Evolutionary conservation across 169 alveolate genomes (phyloP).

Genomic region (Plasmodium knowlesi): DNA sequence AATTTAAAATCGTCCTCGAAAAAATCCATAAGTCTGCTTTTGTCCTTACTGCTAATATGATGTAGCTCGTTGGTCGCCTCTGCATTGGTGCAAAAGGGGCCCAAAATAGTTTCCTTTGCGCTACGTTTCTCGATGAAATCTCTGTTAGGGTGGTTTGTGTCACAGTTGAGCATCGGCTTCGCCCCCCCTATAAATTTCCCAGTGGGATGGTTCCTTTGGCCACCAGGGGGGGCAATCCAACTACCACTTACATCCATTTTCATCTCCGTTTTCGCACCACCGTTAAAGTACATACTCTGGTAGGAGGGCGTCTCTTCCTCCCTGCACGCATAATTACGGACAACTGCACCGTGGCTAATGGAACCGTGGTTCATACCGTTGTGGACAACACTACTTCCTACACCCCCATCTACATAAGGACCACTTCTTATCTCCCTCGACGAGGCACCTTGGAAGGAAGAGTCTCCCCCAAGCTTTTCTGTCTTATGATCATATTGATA

Average conservation of each 20-base stretch:
- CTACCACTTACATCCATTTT: neutral
- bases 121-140: neutral
- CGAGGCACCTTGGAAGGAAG: neutral
- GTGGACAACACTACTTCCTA: neutral
- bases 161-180: neutral
- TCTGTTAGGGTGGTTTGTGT: neutral
- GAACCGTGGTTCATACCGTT: neutral
- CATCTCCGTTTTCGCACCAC: neutral
- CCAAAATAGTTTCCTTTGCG: neutral
- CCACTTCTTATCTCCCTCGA: neutral
- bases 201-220: neutral
- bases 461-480: neutral
- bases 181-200: neutral
- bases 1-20: slow-evolving; percentile 18
- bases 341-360: neutral
- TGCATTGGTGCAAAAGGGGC: neutral
- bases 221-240: no score
- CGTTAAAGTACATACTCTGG: neutral
- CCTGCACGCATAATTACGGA: neutral
- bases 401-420: neutral
- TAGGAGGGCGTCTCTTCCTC: neutral
- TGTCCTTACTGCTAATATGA: neutral
- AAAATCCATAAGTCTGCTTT: neutral
- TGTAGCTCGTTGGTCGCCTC: neutral
- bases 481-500: neutral